Evolutionary conservation across 352 stramenopile genomes (phyloP), one percentile per base, ranked within the genome.

Genomic region (Globisporangium uncinulatum): DNA sequence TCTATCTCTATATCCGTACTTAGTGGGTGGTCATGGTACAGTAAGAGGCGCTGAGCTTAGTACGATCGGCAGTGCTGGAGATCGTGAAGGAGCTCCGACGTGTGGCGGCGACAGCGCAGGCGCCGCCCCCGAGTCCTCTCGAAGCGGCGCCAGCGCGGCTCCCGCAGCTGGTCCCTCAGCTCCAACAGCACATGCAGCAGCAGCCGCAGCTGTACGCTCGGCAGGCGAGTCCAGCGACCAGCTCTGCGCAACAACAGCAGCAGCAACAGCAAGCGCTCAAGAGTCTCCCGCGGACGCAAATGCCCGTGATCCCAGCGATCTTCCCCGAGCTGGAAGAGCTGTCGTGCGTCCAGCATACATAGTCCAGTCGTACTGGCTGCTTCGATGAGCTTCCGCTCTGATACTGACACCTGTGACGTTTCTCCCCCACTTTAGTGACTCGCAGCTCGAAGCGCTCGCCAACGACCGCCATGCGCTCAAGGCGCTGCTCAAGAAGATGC

Each of bases 281-380:
- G 53, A 66, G 45, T 34, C 59, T 89, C 32, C 79, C 86, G 47
- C 81, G 76, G 10, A 86, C 81, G 0, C 81, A 92, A 47, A 83
- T 92, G 71, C 84, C 84, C 0, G 71, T 76, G 24, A 92, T 91
- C 48, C 84, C 84, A 37, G 60, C 82, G 20, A 73, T 84, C 24
- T 89, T 91, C 46, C 78, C 78, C 0, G 80, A 87, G 46, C 73
- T 94, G 4, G 81, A 94, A 57, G 76, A 89, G 50, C 62, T 94
- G 2, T 86, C 78, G 83, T 94, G 77, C 65, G 77, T 73, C 24
- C 24, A 29, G 4, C 24, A 29, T 29, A 29, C 24, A 1, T 29
- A 29, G 24, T 29, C 24, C 24, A 29, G 24, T 29, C 24, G 24
- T 29, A 29, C 43, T 48, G 43, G 19, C 21, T 6, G 43, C 43